phyloP scores from a whole-genome alignment of 768 basidiomycete genomes.

The Myochromella boudieri region DNA sequence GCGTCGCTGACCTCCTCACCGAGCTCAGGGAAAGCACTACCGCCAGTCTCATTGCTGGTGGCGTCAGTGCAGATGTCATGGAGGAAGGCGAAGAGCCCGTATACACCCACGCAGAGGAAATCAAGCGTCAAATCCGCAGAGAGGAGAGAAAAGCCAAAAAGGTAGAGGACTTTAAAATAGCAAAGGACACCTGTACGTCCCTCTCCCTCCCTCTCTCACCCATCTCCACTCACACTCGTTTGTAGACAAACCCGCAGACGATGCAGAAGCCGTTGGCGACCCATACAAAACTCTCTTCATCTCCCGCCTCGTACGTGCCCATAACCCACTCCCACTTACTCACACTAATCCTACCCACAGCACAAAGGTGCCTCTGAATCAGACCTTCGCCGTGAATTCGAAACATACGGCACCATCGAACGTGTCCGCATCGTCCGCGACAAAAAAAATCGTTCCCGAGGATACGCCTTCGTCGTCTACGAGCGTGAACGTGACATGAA shows the following conservation, averaged over 20 bases:
- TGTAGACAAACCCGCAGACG: slow-evolving; percentile 90
- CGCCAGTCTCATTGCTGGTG: slow-evolving; percentile 58
- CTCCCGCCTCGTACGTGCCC: slow-evolving; percentile 68
- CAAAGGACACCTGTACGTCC: slow-evolving; percentile 82
- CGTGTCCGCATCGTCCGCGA: slow-evolving; percentile 91
- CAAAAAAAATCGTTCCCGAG: slow-evolving; percentile 82
- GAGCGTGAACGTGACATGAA: slow-evolving; percentile 99
- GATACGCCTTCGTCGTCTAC: slow-evolving; percentile 97
- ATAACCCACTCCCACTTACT: slow-evolving; percentile 16
- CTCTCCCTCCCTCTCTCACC: neutral
- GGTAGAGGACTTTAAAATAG: slow-evolving; percentile 72
- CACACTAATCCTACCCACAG: slow-evolving; percentile 37
- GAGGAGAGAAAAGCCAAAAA: slow-evolving; percentile 79
- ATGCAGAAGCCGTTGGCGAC: slow-evolving; percentile 88
- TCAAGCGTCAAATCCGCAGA: slow-evolving; percentile 71
- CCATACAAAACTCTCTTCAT: slow-evolving; percentile 99
- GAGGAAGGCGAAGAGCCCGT: slow-evolving; percentile 84
- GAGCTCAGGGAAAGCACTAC: slow-evolving; percentile 79
- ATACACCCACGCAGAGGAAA: slow-evolving; percentile 82
- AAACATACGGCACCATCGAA: slow-evolving; percentile 93
- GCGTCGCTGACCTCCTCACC: slow-evolving; percentile 75
- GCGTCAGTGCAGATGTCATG: slow-evolving; percentile 63
- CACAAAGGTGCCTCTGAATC: slow-evolving; percentile 90
- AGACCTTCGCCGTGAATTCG: slow-evolving; percentile 94
- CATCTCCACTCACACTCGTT: slow-evolving; percentile 14